Base-by-base conservation (phyloP, 2,329 filamentous ascomycete genomes). In the Cadophora luteo-olivacea region DNA sequence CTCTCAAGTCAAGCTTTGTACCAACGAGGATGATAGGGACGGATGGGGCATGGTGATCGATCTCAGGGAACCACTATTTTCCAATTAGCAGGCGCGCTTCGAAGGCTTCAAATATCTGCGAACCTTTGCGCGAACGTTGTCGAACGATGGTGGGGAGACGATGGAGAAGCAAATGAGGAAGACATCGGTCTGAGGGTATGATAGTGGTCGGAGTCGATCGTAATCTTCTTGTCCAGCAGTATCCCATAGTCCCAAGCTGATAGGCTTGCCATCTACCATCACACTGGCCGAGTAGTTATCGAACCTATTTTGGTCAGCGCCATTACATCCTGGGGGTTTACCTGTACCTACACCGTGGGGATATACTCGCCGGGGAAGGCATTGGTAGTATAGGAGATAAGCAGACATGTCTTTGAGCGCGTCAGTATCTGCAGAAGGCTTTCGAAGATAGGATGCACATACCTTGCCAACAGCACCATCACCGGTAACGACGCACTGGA, bases 361-460 rank as follows among this genome's bases (percentile, higher is more conserved):
- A 99, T 98, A 83, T 99, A 99, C 86, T 99, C 96, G 82, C 96
- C 96, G n/a, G 96, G 96, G 81, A 99, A 99, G 74, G 96, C 96
- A 85, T 98, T 99, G 72, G 96, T 99, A 72, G 96, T 98, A 85
- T 99, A 99, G 64, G 95, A 98, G 81, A 99, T 99, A 77, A 99
- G 90, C 69, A 99, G 90, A 86, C 96, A 99, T 86, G 96, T 99
- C 95, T 97, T 70, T 54, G 45, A 60, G 77, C 81, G 75, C 81
- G 79, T 71, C 66, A 74, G 70, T 65, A 64, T 63, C 54, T 48
- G 24, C n/a, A 12, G 25, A 16, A 25, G 4, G 24, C 36, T 49
- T 54, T 63, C 49, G 32, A 45, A 51, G 36, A 45, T 22, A 48
- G 41, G 29, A 33, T 57, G 45, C 68, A 65, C 85, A 82, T 83